Percentiles rank a stretch among this genome's conserved stretches.
These are phyloP conservation scores for Deuterostichococcus epilithicus DNA, from an alignment of 139 green algal genomes.

Conservation along the genomic window DNA sequence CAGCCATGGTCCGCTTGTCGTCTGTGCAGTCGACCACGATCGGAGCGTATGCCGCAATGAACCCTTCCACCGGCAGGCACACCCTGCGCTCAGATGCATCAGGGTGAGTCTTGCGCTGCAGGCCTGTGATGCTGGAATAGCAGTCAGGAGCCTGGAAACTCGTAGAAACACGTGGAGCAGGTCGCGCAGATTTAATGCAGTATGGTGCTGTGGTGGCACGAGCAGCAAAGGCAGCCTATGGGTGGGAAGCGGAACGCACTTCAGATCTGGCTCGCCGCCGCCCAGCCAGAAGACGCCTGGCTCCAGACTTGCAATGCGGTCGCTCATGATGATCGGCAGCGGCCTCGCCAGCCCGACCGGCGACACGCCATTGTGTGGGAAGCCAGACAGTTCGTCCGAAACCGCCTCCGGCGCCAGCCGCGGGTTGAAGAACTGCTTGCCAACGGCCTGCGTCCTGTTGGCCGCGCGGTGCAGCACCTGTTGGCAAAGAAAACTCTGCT, in stretches of 20 bases:
- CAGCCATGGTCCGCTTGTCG: constrained; percentile 8
- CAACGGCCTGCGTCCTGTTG: constrained; percentile 8
- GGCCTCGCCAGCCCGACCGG: constrained; percentile 63
- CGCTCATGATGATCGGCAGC: constrained; percentile 77
- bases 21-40: constrained; percentile 62
- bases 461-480: background rate
- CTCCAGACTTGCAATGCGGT: constrained; percentile 52
- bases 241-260: constrained; percentile 39
- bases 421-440: constrained; percentile 82
- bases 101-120: background rate
- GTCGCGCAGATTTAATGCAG: too few species aligned
- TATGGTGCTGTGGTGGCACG: too few species aligned
- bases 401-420: constrained; percentile 64
- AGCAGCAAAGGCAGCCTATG: background rate
- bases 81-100: constrained; percentile 37
- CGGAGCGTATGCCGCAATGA: constrained; percentile 54
- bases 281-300: constrained; percentile 75
- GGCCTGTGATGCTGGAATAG: too few species aligned
- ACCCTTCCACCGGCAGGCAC: constrained; percentile 43
- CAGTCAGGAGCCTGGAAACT: too few species aligned
- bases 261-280: constrained; percentile 87
- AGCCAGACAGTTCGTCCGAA: constrained; percentile 54
- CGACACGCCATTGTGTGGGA: constrained; percentile 78
- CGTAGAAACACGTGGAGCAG: too few species aligned
- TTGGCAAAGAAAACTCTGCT: too few species aligned